Evolutionary conservation across 2,329 filamentous ascomycete genomes (phyloP).

Genomic region (Podosphaera xanthii): DNA sequence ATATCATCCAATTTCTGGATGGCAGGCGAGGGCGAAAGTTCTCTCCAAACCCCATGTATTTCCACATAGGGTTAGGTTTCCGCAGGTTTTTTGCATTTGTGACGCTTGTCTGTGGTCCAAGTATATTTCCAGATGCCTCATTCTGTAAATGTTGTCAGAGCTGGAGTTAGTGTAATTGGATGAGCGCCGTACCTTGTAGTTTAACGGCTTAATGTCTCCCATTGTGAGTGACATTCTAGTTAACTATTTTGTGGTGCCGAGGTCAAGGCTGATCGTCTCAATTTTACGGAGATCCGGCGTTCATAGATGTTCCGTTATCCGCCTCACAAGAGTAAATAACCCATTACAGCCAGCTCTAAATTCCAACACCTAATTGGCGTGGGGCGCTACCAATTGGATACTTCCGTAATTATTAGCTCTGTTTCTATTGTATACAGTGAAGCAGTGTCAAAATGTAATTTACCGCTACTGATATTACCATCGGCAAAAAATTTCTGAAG

Average conservation of each 20-base stretch:
- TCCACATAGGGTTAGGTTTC: constrained; percentile 45
- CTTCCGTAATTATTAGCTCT: no score
- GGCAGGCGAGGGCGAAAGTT: constrained; percentile 66
- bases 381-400: no score
- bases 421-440: no score
- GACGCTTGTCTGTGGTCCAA: constrained; percentile 16
- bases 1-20: constrained; percentile 95
- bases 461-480: no score
- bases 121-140: constrained; percentile 17
- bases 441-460: no score
- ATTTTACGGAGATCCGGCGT: not conserved
- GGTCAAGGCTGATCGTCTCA: not conserved
- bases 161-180: not conserved
- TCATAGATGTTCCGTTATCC: not conserved
- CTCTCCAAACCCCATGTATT: constrained; percentile 58
- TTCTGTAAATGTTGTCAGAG: constrained; percentile 4
- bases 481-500: no score
- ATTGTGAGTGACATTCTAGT: not conserved
- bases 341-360: no score
- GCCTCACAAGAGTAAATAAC: not conserved
- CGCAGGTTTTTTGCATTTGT: constrained; percentile 22
- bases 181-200: not conserved
- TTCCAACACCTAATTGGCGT: no score
- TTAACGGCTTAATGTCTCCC: not conserved
- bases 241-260: not conserved